These are phyloP conservation scores for Penicillium soppii DNA, from an alignment of 495 filamentous ascomycete genomes.

Conservation along the genomic window DNA sequence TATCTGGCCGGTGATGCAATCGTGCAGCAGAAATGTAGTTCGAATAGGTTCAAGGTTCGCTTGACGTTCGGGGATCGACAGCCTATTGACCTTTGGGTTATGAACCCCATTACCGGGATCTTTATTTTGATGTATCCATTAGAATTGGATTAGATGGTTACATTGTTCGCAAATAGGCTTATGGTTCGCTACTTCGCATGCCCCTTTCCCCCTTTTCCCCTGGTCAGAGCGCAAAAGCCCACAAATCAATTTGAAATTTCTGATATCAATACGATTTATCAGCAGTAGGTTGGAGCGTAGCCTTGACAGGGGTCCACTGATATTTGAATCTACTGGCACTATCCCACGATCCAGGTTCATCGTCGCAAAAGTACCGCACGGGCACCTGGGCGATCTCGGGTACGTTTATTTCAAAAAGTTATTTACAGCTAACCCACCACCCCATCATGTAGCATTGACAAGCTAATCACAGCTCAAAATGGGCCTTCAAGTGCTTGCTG, in stretches of 20 bases:
- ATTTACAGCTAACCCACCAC: too few relatives aligned
- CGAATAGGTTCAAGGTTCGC: conserved; percentile 4
- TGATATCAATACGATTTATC: background rate
- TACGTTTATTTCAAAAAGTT: too few relatives aligned
- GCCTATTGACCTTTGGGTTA: conserved; percentile 22
- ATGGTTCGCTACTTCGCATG: conserved; percentile 5
- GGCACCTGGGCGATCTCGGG: too few relatives aligned
- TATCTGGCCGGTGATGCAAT: conserved; percentile 21
- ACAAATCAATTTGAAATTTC: background rate
- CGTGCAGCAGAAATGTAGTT: conserved; percentile 10
- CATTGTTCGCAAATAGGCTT: conserved; percentile 6
- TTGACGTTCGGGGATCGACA: conserved; percentile 21
- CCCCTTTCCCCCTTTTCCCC: background rate
- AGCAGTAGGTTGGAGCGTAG: background rate
- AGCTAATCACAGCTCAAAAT: too few relatives aligned
- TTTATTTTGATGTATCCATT: conserved; percentile 15
- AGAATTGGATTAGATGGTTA: background rate
- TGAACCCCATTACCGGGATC: background rate
- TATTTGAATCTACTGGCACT: too few relatives aligned
- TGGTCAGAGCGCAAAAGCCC: background rate
- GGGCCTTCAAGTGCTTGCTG: too few relatives aligned
- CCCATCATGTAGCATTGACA: too few relatives aligned
- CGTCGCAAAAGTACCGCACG: too few relatives aligned
- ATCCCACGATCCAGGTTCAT: too few relatives aligned
- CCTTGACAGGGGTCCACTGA: background rate